Percentiles rank a stretch among this genome's conserved stretches.
Evolutionary conservation across 805 yeast species (phyloP).

Genomic region (Cyberlindnera sargentensis): DNA sequence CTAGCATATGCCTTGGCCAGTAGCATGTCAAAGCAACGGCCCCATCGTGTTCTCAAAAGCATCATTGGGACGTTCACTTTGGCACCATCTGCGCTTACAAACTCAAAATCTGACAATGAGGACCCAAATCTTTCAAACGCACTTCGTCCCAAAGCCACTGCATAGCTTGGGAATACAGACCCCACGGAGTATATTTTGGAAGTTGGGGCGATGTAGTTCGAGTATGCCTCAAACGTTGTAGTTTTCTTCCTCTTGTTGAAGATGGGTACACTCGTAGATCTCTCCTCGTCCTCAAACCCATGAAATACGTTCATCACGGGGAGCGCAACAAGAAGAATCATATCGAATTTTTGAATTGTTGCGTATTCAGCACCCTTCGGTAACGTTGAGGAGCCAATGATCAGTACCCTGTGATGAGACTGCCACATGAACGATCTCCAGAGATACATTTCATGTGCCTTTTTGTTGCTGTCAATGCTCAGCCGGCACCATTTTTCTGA

Average conservation of each 20-base stretch:
- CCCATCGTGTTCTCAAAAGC: constrained; percentile 71
- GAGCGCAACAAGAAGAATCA: constrained; percentile 42
- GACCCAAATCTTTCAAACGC: constrained; percentile 63
- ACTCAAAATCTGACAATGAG: constrained; percentile 62
- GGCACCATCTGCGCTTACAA: constrained; percentile 64
- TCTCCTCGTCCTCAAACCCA: constrained; percentile 3
- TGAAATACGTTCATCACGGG: constrained; percentile 44
- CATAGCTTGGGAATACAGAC: constrained; percentile 69
- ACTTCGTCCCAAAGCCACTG: constrained; percentile 70
- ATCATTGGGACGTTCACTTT: constrained; percentile 55
- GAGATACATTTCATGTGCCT: constrained; percentile 40
- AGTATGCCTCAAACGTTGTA: constrained; percentile 53
- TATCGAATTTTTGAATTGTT: constrained; percentile 36
- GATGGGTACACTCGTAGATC: constrained; percentile 10
- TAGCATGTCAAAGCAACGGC: constrained; percentile 55
- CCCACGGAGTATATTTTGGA: constrained; percentile 57
- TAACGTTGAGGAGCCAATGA: constrained; percentile 40
- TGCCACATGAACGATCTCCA: constrained; percentile 71
- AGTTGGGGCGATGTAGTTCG: constrained; percentile 70
- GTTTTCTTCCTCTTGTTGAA: constrained; percentile 11
- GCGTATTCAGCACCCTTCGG: constrained; percentile 22
- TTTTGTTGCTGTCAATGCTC: constrained; percentile 42
- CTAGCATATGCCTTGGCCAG: constrained; percentile 58
- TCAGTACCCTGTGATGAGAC: constrained; percentile 65
- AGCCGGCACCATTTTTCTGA: constrained; percentile 60